Conservation (phyloP, 257 asterid genomes). For the Rauvolfia tetraphylla region DNA sequence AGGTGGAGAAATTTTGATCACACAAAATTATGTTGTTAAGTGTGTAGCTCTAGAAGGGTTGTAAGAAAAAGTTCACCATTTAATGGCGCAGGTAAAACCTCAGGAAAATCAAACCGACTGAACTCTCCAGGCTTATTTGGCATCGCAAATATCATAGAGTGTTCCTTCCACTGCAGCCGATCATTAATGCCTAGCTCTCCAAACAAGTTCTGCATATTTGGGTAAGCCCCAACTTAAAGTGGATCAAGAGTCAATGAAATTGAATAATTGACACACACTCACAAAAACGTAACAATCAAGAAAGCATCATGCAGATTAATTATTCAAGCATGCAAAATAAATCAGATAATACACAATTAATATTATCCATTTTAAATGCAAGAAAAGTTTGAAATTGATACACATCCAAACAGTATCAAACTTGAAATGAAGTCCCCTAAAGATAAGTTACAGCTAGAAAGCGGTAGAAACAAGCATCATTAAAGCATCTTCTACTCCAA, state of each 20-base stretch:
- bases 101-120: constrained; percentile 93
- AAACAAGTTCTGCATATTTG: constrained; percentile 93
- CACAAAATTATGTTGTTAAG: neutral
- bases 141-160: constrained; percentile 98
- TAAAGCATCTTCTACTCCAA: constrained; percentile 5
- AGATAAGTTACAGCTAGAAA: neutral
- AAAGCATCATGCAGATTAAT: neutral
- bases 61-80: constrained; percentile 50
- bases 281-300: neutral
- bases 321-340: neutral
- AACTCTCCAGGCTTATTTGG: constrained; percentile 95
- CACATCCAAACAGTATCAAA: neutral
- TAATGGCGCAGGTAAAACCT: constrained; percentile 81
- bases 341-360: neutral
- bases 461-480: neutral
- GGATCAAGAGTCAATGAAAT: constrained; percentile 40
- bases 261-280: constrained; percentile 15
- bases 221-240: constrained; percentile 94
- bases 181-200: constrained; percentile 95
- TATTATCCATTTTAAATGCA: neutral
- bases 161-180: constrained; percentile 98
- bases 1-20: neutral
- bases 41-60: neutral
- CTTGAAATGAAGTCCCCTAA: neutral
- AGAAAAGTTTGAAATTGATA: neutral